These are phyloP conservation scores for Lagenidium sp. DNA, from an alignment of 352 stramenopile genomes.

Conservation along the genomic window DNA sequence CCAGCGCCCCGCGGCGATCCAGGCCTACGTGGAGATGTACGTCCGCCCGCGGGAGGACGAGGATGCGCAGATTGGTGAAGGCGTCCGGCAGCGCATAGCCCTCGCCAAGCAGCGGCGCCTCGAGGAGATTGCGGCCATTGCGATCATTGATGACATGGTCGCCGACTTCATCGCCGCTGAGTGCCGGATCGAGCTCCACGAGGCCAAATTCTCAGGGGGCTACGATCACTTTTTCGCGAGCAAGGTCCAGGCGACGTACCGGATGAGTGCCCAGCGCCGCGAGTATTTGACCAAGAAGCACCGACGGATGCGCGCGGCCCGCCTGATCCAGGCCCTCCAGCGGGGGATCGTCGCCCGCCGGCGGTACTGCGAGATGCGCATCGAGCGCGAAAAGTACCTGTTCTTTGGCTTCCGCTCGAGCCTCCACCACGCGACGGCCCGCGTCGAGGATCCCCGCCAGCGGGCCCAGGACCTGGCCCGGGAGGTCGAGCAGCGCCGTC, in stretches of 20 bases:
- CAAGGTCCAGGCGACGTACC: conserved; percentile 59
- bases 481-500: conserved; percentile 30
- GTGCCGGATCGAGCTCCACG: conserved; percentile 38
- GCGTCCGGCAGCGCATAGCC: conserved; percentile 17
- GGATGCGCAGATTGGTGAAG: conserved; percentile 12
- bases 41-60: conserved; percentile 10
- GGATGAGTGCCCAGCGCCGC: conserved; percentile 59
- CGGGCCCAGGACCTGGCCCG: conserved; percentile 22
- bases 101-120: conserved; percentile 24
- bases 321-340: conserved; percentile 60
- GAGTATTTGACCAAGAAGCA: conserved; percentile 35
- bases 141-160: conserved; percentile 58
- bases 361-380: conserved; percentile 42
- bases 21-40: conserved; percentile 28
- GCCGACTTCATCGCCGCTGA: conserved; percentile 39
- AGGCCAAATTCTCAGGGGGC: conserved; percentile 44
- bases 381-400: conserved; percentile 48
- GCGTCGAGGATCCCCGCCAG: conserved; percentile 32
- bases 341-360: conserved; percentile 45
- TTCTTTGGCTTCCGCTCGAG: conserved; percentile 65
- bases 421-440: conserved; percentile 23
- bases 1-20: conserved; percentile 36
- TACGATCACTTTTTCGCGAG: conserved; percentile 60
- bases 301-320: conserved; percentile 35
- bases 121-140: conserved; percentile 33